These are phyloP conservation scores for Isabelozyma rhagii DNA, from an alignment of 805 yeast species.

Conservation along the genomic window DNA sequence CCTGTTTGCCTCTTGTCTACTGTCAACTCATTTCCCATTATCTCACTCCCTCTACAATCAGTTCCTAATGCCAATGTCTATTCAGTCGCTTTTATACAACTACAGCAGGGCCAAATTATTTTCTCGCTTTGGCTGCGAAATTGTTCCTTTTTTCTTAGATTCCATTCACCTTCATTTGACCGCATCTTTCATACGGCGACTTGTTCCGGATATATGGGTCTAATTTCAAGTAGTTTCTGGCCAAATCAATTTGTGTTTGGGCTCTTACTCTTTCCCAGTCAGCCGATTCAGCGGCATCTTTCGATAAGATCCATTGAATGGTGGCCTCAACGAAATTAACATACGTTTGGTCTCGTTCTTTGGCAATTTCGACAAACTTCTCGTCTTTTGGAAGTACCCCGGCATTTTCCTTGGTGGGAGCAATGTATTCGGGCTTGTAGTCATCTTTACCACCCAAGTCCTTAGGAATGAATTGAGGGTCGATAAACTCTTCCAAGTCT, in stretches of 20 bases:
- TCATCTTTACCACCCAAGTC: slow-evolving; percentile 73
- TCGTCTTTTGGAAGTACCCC: slow-evolving; percentile 53
- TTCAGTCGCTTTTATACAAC: no score
- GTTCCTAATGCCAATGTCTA: no score
- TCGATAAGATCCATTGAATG: slow-evolving; percentile 67
- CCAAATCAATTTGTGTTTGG: slow-evolving; percentile 48
- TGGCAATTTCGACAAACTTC: slow-evolving; percentile 32
- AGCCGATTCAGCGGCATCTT: slow-evolving; percentile 43
- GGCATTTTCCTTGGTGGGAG: slow-evolving; percentile 67
- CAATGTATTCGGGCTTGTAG: slow-evolving; percentile 55
- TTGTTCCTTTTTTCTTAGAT: neutral
- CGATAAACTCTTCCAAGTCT: slow-evolving; percentile 66
- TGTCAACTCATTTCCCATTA: no score
- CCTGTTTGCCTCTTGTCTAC: no score
- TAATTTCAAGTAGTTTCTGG: slow-evolving; percentile 58
- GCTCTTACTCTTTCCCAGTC: slow-evolving; percentile 49
- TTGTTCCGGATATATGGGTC: slow-evolving; percentile 82
- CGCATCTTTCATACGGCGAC: slow-evolving; percentile 69
- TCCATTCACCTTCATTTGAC: slow-evolving; percentile 19
- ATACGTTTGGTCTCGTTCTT: slow-evolving; percentile 50
- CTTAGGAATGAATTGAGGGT: slow-evolving; percentile 57
- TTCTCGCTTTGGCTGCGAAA: neutral
- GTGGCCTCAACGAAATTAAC: slow-evolving; percentile 60
- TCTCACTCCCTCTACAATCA: no score
- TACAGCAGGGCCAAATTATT: no score